Evolutionary conservation across 2,329 filamentous ascomycete genomes (phyloP), one percentile per base, ranked within the genome.

Genomic region (Talaromyces islandicus): DNA sequence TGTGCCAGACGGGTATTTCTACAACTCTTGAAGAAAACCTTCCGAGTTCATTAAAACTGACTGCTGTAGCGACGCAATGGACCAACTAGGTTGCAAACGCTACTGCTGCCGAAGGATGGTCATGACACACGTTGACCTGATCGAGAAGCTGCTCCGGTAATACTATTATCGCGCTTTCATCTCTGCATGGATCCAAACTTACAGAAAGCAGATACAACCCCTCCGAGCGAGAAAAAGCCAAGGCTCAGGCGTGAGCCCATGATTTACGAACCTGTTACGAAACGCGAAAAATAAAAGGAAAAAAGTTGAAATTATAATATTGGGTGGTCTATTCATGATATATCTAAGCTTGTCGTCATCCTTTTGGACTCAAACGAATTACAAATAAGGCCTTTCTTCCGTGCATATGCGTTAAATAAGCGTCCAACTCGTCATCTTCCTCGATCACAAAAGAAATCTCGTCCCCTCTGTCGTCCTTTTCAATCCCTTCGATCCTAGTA

Each of bases 71-170:
- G 92, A 97, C 74, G 94, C 93, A 48, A 96, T 99, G 89, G 92
- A 97, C 77, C 85, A 92, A 73, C 87, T 99, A 57, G 92, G 92
- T 60, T 89, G 95, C 71, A 93, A 91, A 78, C 87, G 94, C 68
- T 99, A 99, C 82, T 99, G 94, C 85, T 99, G 94, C 81, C 90
- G 94, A 69, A 89, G 94, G 71, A 99, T 99, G 94, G 87, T 99
- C 77, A 97, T 99, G 90, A 99, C 94, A 62, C 94, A 99, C 78
- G 94, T 99, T 70, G 94, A 99, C 75, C 83, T 99, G 64, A 97
- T 99, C 69, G 94, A 99, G 83, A 99, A 99, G 80, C 86, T 99
- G 56, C 86, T 99, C 66, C 91, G 93, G 90, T 96, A 87, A 85
- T 69, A 38, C 48, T 4, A 59, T 35, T 35, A 14, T 14, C 12